Evolutionary conservation across 148 eudicot genomes (phyloP).

Genomic region (Drosera capensis): DNA sequence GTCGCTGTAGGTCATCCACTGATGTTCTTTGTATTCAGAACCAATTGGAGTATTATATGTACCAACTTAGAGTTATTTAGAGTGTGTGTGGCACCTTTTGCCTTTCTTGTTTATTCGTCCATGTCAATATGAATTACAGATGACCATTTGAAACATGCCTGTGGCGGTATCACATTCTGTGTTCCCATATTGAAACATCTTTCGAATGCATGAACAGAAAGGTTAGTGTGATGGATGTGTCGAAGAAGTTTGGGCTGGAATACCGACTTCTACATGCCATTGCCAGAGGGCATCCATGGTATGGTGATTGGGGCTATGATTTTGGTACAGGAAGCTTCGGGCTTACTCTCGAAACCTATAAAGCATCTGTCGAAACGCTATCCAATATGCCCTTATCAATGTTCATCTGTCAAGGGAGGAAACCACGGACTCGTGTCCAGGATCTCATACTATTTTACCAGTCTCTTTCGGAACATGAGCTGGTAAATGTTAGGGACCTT

Average conservation of each 20-base stretch:
- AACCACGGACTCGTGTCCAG: conserved; percentile 57
- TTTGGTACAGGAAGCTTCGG: conserved; percentile 83
- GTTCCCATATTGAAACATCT: conserved; percentile 4
- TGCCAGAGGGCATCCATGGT: conserved; percentile 67
- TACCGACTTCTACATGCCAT: conserved; percentile 69
- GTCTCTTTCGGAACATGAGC: conserved; percentile 57
- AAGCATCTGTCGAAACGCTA: conserved; percentile 37
- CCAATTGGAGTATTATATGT: no score
- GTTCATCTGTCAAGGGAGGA: conserved; percentile 51
- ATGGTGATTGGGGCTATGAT: conserved; percentile 85
- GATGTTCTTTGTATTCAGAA: no score
- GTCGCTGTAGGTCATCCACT: no score
- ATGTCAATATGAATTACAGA: no score
- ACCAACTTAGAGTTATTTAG: no score
- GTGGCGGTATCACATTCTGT: no score
- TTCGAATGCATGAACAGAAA: conserved; percentile 38
- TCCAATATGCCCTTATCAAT: conserved; percentile 39
- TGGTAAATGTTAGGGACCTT: conserved; percentile 61
- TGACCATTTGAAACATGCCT: background rate
- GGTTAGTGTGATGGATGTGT: conserved; percentile 89
- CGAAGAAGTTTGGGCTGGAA: conserved; percentile 80
- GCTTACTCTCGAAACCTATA: conserved; percentile 46
- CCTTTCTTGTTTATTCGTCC: no score
- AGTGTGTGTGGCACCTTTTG: no score
- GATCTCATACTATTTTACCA: conserved; percentile 64